Evolutionary conservation across 1,139 yeast species (phyloP).

Genomic region (Saccharomycopsis hybrid): DNA sequence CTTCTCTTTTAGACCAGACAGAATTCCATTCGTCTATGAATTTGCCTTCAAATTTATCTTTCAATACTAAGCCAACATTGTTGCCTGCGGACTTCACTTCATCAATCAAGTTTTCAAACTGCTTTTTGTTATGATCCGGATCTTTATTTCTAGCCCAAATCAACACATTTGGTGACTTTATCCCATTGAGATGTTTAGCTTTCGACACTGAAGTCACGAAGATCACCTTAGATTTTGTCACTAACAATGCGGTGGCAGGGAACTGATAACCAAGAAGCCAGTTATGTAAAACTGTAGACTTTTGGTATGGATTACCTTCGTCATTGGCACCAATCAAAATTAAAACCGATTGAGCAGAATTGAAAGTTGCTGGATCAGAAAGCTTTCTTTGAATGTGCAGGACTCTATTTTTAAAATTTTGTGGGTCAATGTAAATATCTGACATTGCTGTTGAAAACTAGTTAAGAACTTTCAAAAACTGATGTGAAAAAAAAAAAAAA

Average conservation of each 20-base stretch:
- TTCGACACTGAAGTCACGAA: constrained; percentile 84
- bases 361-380: constrained; percentile 36
- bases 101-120: constrained; percentile 55
- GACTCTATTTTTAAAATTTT: constrained; percentile 38
- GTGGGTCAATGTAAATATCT: constrained; percentile 37
- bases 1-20: constrained; percentile 38
- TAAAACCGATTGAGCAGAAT: constrained; percentile 48
- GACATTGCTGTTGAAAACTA: too few species aligned
- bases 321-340: constrained; percentile 78
- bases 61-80: constrained; percentile 56
- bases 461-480: too few species aligned
- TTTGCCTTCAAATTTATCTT: constrained; percentile 78
- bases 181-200: constrained; percentile 65
- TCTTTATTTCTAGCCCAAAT: constrained; percentile 81
- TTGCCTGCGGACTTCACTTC: constrained; percentile 42
- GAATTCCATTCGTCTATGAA: constrained; percentile 76
- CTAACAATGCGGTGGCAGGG: constrained; percentile 75
- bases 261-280: constrained; percentile 96
- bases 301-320: constrained; percentile 85
- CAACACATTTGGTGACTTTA: constrained; percentile 46
- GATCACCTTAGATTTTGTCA: constrained; percentile 54
- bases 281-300: constrained; percentile 80
- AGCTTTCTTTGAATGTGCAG: constrained; percentile 36
- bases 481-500: too few species aligned
- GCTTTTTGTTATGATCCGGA: constrained; percentile 60